These are phyloP conservation scores for Rhynchospora tenuis DNA, from an alignment of 176 grass and related monocot genomes.

Conservation along the genomic window DNA sequence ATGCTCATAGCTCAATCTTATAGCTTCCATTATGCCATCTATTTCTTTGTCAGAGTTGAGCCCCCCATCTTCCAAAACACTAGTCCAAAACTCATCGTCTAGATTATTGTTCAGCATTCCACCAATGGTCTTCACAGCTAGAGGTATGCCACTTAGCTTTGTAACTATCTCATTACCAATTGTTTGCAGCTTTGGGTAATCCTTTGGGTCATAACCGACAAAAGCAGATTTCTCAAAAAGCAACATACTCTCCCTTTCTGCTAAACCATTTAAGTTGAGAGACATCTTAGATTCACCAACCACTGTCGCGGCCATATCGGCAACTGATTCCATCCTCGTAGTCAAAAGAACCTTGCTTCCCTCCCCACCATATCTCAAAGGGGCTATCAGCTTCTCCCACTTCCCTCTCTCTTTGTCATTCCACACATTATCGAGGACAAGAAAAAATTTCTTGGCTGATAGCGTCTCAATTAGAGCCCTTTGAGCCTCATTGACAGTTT, in stretches of 20 bases:
- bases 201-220: conserved; percentile 3
- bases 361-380: conserved; percentile 8
- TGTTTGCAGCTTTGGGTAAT: background rate
- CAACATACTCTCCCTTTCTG: conserved; percentile 22
- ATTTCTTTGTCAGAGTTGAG: background rate
- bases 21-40: conserved; percentile 21
- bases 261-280: conserved; percentile 30
- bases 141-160: conserved; percentile 25
- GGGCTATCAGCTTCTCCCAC: conserved; percentile 28
- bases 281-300: background rate
- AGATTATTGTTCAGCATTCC: conserved; percentile 13
- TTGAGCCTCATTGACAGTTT: conserved; percentile 26
- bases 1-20: conserved; percentile 33
- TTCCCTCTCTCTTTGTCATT: conserved; percentile 3
- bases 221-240: conserved; percentile 36
- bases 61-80: conserved; percentile 20
- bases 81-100: background rate
- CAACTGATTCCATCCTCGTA: conserved; percentile 30
- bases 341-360: conserved; percentile 41
- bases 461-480: background rate
- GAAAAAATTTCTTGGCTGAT: conserved; percentile 30
- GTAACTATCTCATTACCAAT: conserved; percentile 34
- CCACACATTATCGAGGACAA: conserved; percentile 52
- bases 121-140: conserved; percentile 28
- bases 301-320: conserved; percentile 25